phyloP scores from a whole-genome alignment of 495 filamentous ascomycete species.

The Aspergillus ellipticus region DNA sequence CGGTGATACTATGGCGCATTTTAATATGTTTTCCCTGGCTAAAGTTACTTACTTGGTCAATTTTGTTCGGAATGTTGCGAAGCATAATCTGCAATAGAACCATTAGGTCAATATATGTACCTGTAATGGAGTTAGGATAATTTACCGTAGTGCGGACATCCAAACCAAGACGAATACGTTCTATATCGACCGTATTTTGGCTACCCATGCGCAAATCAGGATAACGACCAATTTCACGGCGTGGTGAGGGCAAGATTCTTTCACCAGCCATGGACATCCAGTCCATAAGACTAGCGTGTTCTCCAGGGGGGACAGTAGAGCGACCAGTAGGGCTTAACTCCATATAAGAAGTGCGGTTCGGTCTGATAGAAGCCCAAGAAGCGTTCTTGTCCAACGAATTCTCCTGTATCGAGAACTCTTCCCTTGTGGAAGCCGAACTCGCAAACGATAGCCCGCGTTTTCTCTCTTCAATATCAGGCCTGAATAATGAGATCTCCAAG shows the following conservation, averaged over 20 bases:
- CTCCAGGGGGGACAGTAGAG: constrained; percentile 30
- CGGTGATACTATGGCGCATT: not conserved
- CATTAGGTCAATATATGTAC: not conserved
- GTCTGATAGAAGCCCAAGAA: constrained; percentile 13
- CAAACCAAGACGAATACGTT: constrained; percentile 59
- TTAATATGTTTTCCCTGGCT: not conserved
- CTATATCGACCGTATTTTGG: constrained; percentile 65
- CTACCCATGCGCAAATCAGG: constrained; percentile 34
- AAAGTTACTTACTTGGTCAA: constrained; percentile 61
- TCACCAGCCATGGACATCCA: constrained; percentile 29
- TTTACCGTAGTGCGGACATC: constrained; percentile 73
- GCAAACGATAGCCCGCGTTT: constrained; percentile 6
- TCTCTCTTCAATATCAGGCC: constrained; percentile 22
- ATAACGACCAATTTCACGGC: constrained; percentile 20
- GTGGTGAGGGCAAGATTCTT: constrained; percentile 18
- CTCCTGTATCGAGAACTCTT: constrained; percentile 9
- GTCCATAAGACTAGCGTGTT: constrained; percentile 29
- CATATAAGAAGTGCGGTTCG: constrained; percentile 25
- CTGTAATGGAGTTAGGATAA: not conserved
- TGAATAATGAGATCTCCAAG: constrained; percentile 24
- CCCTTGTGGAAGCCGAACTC: constrained; percentile 15
- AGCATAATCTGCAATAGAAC: constrained; percentile 72
- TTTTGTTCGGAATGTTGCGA: constrained; percentile 90
- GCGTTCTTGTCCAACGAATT: constrained; percentile 6
- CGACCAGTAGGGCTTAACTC: constrained; percentile 39